These are phyloP conservation scores for Vitis vinifera DNA, from an alignment of 164 flowering plant genomes.

Conservation along the genomic window ASM3070453v1 NC_081810.1:21967001-21967500, in stretches of 20 bases:
- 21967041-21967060: slow-evolving; percentile 11
- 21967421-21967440: too few species aligned
- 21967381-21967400: too few species aligned
- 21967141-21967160: slow-evolving; percentile 43
- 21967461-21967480: neutral
- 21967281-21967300: neutral
- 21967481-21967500: neutral
- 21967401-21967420: too few species aligned
- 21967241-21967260: slow-evolving; percentile 43
- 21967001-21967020: slow-evolving; percentile 4
- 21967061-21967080: slow-evolving; percentile 21
- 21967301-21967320: neutral
- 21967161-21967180: slow-evolving; percentile 51
- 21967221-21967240: slow-evolving; percentile 42
- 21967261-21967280: neutral
- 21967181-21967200: slow-evolving; percentile 69
- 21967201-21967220: slow-evolving; percentile 49
- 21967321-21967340: neutral
- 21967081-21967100: slow-evolving; percentile 50
- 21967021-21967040: slow-evolving; percentile 24
- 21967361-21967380: too few species aligned
- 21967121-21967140: slow-evolving; percentile 56
- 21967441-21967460: too few species aligned
- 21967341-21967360: neutral
- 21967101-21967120: slow-evolving; percentile 62